phyloP scores from a whole-genome alignment of 306 rosid genomes.

The Biancaea sappan region DNA sequence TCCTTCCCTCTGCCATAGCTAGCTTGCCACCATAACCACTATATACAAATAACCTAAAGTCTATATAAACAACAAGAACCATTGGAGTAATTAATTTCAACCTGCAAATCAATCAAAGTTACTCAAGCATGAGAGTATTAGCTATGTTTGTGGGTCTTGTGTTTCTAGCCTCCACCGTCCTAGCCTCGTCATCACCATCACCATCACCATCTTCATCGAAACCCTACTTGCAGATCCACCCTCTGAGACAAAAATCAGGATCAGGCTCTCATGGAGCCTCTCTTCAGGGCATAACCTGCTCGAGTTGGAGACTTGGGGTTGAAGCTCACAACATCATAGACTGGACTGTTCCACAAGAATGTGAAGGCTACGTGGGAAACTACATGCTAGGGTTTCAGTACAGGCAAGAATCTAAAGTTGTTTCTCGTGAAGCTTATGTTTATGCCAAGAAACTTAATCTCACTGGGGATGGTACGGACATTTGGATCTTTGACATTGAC shows the following conservation, averaged over 20 bases:
- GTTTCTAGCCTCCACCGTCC: too few species aligned
- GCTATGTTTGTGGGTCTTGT: too few species aligned
- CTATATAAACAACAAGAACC: too few species aligned
- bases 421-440: slow-evolving; percentile 30
- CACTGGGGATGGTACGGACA: slow-evolving; percentile 29
- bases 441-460: slow-evolving; percentile 39
- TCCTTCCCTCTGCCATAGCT: too few species aligned
- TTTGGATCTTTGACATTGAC: slow-evolving; percentile 57
- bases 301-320: slow-evolving; percentile 57
- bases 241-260: slow-evolving; percentile 36
- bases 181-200: too few species aligned
- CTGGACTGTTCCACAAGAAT: slow-evolving; percentile 47
- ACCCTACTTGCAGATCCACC: slow-evolving; percentile 35
- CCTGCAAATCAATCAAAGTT: too few species aligned
- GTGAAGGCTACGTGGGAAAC: slow-evolving; percentile 48
- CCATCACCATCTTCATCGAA: slow-evolving; percentile 2
- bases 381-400: slow-evolving; percentile 48
- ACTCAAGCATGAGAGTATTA: too few species aligned
- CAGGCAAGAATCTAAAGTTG: slow-evolving; percentile 41
- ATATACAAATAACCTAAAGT: too few species aligned
- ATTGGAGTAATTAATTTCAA: too few species aligned
- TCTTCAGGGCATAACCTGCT: slow-evolving; percentile 30
- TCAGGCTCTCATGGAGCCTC: slow-evolving; percentile 23
- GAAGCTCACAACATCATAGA: slow-evolving; percentile 49
- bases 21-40: too few species aligned